phyloP scores from a whole-genome alignment of 805 yeast species.

The Lipomyces mesembrius region DNA sequence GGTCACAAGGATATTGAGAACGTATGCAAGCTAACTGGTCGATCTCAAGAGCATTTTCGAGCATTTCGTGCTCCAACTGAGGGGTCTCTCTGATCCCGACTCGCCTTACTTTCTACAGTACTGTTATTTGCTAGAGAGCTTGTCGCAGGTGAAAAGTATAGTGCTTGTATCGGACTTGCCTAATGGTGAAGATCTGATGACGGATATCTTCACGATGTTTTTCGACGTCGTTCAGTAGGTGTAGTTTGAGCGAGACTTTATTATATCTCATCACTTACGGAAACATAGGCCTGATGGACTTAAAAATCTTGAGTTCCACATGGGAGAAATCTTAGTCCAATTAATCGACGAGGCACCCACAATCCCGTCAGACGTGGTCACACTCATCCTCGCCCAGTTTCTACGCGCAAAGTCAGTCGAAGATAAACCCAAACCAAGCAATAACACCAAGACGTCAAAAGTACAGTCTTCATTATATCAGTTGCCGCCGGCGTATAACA shows the following conservation, averaged over 20 bases:
- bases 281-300: slow-evolving; percentile 27
- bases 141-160: slow-evolving; percentile 76
- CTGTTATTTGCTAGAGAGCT: slow-evolving; percentile 63
- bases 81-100: slow-evolving; percentile 54
- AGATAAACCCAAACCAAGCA: slow-evolving; percentile 20
- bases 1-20: not conserved
- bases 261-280: not conserved
- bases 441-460: not conserved
- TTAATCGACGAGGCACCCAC: slow-evolving; percentile 70
- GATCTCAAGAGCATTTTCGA: slow-evolving; percentile 55
- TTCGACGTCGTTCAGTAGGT: slow-evolving; percentile 56
- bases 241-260: not conserved
- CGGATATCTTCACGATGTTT: slow-evolving; percentile 61
- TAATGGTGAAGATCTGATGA: slow-evolving; percentile 59
- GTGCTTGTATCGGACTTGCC: slow-evolving; percentile 77
- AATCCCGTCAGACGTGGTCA: slow-evolving; percentile 64
- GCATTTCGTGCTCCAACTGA: slow-evolving; percentile 67
- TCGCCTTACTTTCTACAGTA: slow-evolving; percentile 67
- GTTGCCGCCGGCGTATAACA: slow-evolving; percentile 63
- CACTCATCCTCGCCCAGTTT: slow-evolving; percentile 68
- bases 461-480: slow-evolving; percentile 23
- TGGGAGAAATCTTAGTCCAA: slow-evolving; percentile 74
- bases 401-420: slow-evolving; percentile 47
- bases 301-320: slow-evolving; percentile 59
- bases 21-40: not conserved